phyloP scores from a whole-genome alignment of 2,329 filamentous ascomycete species.

The Exophiala alcalophila region DNA sequence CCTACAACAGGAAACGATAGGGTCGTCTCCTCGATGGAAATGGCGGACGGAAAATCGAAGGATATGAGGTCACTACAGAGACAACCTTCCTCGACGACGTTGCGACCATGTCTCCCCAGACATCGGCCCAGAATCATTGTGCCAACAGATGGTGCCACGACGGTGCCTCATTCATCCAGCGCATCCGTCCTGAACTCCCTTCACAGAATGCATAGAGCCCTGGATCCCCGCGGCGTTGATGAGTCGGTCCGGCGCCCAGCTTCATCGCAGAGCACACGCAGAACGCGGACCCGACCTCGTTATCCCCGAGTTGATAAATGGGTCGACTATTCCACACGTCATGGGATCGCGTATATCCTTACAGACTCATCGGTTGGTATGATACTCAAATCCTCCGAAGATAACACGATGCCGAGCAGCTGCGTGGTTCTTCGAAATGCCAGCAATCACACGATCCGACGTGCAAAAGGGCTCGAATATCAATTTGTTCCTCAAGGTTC shows the following conservation, averaged over 20 bases:
- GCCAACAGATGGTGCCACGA: conserved; percentile 4
- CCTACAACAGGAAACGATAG: conserved; percentile 20
- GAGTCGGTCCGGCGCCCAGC: conserved; percentile 11
- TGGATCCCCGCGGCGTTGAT: conserved; percentile 16
- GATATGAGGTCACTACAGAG: not conserved
- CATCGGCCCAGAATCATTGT: conserved; percentile 22
- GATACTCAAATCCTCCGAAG: conserved; percentile 44
- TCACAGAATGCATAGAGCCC: conserved; percentile 11
- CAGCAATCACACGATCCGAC: conserved; percentile 46
- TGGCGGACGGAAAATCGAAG: conserved; percentile 1
- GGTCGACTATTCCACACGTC: conserved; percentile 53
- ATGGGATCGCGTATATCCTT: conserved; percentile 52
- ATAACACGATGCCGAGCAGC: conserved; percentile 43
- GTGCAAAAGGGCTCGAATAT: conserved; percentile 42
- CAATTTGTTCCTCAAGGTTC: conserved; percentile 43
- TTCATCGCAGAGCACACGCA: conserved; percentile 18
- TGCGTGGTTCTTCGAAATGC: conserved; percentile 48
- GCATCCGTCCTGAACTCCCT: conserved; percentile 16
- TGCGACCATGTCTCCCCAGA: not conserved
- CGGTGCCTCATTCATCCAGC: conserved; percentile 15
- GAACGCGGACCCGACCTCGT: conserved; percentile 24
- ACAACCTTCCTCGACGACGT: no score
- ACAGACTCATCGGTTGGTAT: conserved; percentile 51
- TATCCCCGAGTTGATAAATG: conserved; percentile 52
- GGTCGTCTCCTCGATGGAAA: not conserved